Conservation (phyloP, 1,284 basidiomycete genomes). For the Marasmius tenuissimus region DNA sequence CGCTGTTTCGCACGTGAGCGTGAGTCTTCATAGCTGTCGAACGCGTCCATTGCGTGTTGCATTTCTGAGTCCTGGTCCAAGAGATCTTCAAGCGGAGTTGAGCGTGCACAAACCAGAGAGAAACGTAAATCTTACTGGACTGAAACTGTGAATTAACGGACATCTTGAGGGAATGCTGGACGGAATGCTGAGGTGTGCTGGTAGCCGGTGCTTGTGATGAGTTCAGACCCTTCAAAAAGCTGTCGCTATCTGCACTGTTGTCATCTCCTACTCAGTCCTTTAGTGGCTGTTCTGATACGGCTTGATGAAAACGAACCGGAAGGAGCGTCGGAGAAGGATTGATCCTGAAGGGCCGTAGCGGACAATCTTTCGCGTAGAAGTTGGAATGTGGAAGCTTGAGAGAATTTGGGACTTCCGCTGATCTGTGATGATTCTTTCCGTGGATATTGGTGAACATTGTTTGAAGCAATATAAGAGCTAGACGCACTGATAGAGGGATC, state of each 20-base stretch:
- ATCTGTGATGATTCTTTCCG: not conserved
- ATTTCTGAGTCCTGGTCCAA: slow-evolving; percentile 73
- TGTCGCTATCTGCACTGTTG: slow-evolving; percentile 38
- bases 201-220: slow-evolving; percentile 41
- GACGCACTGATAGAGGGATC: slow-evolving; percentile 55
- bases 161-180: slow-evolving; percentile 58
- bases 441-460: slow-evolving; percentile 6
- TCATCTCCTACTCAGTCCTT: slow-evolving; percentile 4
- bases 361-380: slow-evolving; percentile 47
- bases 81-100: slow-evolving; percentile 45
- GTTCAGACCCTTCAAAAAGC: slow-evolving; percentile 36
- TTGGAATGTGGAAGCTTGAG: slow-evolving; percentile 48
- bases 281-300: not conserved
- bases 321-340: not conserved
- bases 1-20: slow-evolving; percentile 17
- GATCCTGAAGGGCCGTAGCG: slow-evolving; percentile 35
- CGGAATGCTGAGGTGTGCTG: slow-evolving; percentile 56
- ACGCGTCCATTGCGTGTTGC: slow-evolving; percentile 61
- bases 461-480: slow-evolving; percentile 6
- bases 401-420: slow-evolving; percentile 15
- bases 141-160: slow-evolving; percentile 50
- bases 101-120: not conserved
- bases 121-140: slow-evolving; percentile 50
- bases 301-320: slow-evolving; percentile 27
- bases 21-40: slow-evolving; percentile 49